Percentiles rank a stretch among this genome's conserved stretches.
phyloP scores from a whole-genome alignment of 257 asterid genomes.

The Gynochthodes officinalis region DNA sequence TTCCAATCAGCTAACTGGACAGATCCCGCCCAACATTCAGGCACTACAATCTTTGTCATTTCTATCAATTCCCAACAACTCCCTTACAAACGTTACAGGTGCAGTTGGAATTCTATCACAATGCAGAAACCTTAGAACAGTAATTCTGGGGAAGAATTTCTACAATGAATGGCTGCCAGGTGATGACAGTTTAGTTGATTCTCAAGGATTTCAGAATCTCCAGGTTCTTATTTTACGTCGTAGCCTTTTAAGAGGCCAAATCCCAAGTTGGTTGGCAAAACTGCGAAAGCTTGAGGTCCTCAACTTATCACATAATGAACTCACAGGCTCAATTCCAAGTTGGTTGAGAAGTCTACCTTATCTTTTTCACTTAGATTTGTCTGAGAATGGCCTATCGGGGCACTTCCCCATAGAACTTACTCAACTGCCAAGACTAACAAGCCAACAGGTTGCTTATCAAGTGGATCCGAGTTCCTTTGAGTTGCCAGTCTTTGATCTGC shows the following conservation, averaged over 20 bases:
- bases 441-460: conserved; percentile 42
- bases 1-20: conserved; percentile 61
- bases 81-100: conserved; percentile 55
- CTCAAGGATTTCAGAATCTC: conserved; percentile 53
- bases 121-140: conserved; percentile 64
- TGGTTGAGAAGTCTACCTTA: conserved; percentile 66
- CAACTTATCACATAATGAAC: conserved; percentile 57
- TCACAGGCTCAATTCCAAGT: conserved; percentile 67
- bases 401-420: conserved; percentile 60
- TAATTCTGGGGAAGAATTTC: conserved; percentile 66
- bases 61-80: conserved; percentile 80
- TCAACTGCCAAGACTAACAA: conserved; percentile 46
- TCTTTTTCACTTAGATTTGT: conserved; percentile 80
- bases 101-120: conserved; percentile 59
- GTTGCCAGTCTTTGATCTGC: conserved; percentile 88
- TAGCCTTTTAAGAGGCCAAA: conserved; percentile 53
- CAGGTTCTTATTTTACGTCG: conserved; percentile 74
- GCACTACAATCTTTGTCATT: conserved; percentile 64
- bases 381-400: conserved; percentile 60
- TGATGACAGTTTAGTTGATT: conserved; percentile 33
- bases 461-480: conserved; percentile 55
- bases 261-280: conserved; percentile 64
- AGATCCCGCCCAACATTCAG: conserved; percentile 49
- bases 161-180: conserved; percentile 58
- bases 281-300: conserved; percentile 59